Base-by-base conservation (phyloP, 2,329 filamentous ascomycete species). In the Trichoderma breve region DNA sequence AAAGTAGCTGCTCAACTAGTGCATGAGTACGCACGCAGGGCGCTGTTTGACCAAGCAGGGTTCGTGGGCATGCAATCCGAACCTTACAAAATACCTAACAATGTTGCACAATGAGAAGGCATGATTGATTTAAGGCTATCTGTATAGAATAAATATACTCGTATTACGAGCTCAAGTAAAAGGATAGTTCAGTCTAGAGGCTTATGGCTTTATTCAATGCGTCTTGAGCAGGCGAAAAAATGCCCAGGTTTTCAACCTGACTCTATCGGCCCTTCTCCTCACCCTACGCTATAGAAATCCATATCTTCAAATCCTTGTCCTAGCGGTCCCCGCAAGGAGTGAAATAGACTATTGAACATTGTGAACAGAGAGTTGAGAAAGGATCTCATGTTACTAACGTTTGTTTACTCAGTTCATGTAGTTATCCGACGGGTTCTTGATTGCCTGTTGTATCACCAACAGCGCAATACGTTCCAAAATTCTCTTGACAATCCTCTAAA, bases 1-100 rank as follows among this genome's bases (percentile, higher is more conserved):
- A 67, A 51, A 5, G 26, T 67, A n/a, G 64, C 47, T 39, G 51
- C 64, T 39, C 64, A 67, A 21, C 47, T 67, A 9, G 64, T 67
- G 30, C 64, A 67, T 57, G 64, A 67, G 15, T 67, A 67, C 28
- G 64, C 64, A 7, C 64, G 47, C 5, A 32, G 28, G 28, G 64
- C 64, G 47, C 24, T 67, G 3, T 67, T 67, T 39, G 47, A 57
- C 14, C 47, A 53, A n/a, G 34, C 63, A n/a, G 18, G 14, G 1
- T 12, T 32, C 11, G 30, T 15, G n/a, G 14, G 30, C 0, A 14
- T 26, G 24, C 26, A 32, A 39, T 39, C 18, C 4, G 47, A 57
- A 11, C 6, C 5, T 15, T 26, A 47, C 8, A 26, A 26, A 24
- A 24, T 53, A 24, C 15, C 26, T 1, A 15, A 8, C 26, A 36